These are phyloP conservation scores for Barnettozyma californica DNA, from an alignment of 805 yeast species.

Conservation along the genomic window DNA sequence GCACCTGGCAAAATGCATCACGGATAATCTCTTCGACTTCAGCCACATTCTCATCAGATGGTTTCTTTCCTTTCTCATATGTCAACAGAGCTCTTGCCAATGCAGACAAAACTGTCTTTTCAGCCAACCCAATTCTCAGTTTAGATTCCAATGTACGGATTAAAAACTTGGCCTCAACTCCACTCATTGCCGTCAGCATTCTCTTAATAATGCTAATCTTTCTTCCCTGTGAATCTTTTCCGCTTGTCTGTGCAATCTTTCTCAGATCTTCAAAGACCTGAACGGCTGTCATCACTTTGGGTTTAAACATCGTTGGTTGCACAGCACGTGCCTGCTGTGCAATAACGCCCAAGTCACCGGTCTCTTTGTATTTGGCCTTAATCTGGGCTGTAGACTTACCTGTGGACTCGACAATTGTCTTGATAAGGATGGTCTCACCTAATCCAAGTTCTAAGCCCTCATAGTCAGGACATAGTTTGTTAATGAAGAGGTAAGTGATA, in stretches of 20 bases:
- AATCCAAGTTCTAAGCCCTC: slow-evolving; percentile 91
- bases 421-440: slow-evolving; percentile 84
- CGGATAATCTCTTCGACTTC: slow-evolving; percentile 74
- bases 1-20: slow-evolving; percentile 84
- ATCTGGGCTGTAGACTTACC: slow-evolving; percentile 73
- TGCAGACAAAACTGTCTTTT: slow-evolving; percentile 81
- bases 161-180: slow-evolving; percentile 83
- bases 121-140: slow-evolving; percentile 88
- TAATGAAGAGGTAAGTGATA: slow-evolving; percentile 80
- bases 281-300: slow-evolving; percentile 69
- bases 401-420: slow-evolving; percentile 85
- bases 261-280: slow-evolving; percentile 70
- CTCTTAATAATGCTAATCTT: slow-evolving; percentile 78
- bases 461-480: slow-evolving; percentile 91
- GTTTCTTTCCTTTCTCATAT: slow-evolving; percentile 43
- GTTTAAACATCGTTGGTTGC: slow-evolving; percentile 92
- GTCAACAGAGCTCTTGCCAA: slow-evolving; percentile 77
- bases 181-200: slow-evolving; percentile 80
- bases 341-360: slow-evolving; percentile 88
- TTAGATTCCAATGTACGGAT: slow-evolving; percentile 91
- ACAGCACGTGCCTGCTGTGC: slow-evolving; percentile 79
- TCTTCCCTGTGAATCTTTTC: slow-evolving; percentile 73
- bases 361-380: slow-evolving; percentile 65
- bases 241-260: slow-evolving; percentile 71
- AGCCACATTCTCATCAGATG: slow-evolving; percentile 40